Base-by-base conservation (phyloP, 2,329 filamentous ascomycete genomes). In the Ceratocystis albifundus region DNA sequence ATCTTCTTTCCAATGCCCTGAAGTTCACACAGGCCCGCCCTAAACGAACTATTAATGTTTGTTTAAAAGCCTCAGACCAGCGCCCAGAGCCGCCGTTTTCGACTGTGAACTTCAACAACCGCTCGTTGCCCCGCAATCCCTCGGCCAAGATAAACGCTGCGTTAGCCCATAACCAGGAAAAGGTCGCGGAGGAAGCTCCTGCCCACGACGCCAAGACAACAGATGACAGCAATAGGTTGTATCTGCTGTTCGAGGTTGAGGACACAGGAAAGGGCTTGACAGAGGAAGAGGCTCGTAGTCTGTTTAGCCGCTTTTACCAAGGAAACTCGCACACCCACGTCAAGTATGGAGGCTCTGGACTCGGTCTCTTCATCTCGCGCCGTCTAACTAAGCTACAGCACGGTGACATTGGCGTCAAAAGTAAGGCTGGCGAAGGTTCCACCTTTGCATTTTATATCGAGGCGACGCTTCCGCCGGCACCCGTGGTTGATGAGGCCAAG, bases 241-340 rank as follows among this genome's bases (percentile, higher is more conserved):
- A 82, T 72, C 80, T 94, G 46, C 80, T 85, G 65, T 88, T 94
- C 68, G 83, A 87, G 50, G 88, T 94, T 28, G 82, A 84, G 69
- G 89, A 94, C 71, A 91, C 88, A 0, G 89, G 89, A 0, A 84
- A 88, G 64, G 88, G 88, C 0, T 78, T 94, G 15, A 87, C 80
- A 2, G 80, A 84, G 3, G 82, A 86, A 66, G 88, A 91, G 72
- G 89, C 87, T 76, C 86, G 87, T 62, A 80, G 85, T 59, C 79
- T 94, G 0, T 94, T 93, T 74, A 84, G 90, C 70, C 83, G 88
- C 25, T 94, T 94, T 73, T 86, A 87, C 5, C 89, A 93, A 74
- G 88, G 88, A 0, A 89, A 84, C 25, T 86, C 88, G 1, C 83
- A 84, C 62, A 91, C 88, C 0, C 88, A 90, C 70, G 84, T 90